phyloP scores from a whole-genome alignment of 768 basidiomycete genomes.

The Tylopilus vinaceipallidus region DNA sequence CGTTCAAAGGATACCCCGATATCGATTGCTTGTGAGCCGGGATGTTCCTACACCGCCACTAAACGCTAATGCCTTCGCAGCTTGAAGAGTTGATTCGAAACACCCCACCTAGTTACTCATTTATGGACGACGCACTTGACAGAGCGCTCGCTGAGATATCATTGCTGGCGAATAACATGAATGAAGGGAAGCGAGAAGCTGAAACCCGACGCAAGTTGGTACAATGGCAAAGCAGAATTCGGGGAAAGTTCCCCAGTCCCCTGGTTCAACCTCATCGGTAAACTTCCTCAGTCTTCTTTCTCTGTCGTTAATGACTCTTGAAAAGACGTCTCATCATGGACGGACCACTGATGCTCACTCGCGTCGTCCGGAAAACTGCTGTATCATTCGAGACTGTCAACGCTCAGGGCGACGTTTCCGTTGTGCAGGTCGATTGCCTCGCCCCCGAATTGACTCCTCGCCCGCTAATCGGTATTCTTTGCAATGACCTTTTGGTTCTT shows the following conservation, averaged over 20 bases:
- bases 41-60: slow-evolving; percentile 1
- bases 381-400: slow-evolving; percentile 80
- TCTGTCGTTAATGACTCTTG: slow-evolving; percentile 7
- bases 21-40: slow-evolving; percentile 80
- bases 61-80: slow-evolving; percentile 26
- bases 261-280: slow-evolving; percentile 96
- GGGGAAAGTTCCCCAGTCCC: slow-evolving; percentile 93
- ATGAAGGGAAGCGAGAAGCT: slow-evolving; percentile 95
- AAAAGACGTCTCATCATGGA: slow-evolving; percentile 89
- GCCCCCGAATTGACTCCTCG: slow-evolving; percentile 83
- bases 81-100: slow-evolving; percentile 83
- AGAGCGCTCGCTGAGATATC: slow-evolving; percentile 86
- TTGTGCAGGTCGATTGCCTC: slow-evolving; percentile 88
- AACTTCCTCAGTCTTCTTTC: slow-evolving; percentile 18
- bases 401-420: slow-evolving; percentile 71
- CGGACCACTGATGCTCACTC: slow-evolving; percentile 77
- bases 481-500: slow-evolving; percentile 91
- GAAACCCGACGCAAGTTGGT: slow-evolving; percentile 91
- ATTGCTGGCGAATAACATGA: slow-evolving; percentile 89
- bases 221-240: slow-evolving; percentile 86
- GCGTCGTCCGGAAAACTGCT: slow-evolving; percentile 85
- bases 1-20: slow-evolving; percentile 96
- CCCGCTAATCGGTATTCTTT: slow-evolving; percentile 76
- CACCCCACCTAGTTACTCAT: slow-evolving; percentile 78
- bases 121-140: slow-evolving; percentile 79